phyloP scores from a whole-genome alignment of 371 early-diverging fungal species.

The Lichtheimia ramosa region DNA sequence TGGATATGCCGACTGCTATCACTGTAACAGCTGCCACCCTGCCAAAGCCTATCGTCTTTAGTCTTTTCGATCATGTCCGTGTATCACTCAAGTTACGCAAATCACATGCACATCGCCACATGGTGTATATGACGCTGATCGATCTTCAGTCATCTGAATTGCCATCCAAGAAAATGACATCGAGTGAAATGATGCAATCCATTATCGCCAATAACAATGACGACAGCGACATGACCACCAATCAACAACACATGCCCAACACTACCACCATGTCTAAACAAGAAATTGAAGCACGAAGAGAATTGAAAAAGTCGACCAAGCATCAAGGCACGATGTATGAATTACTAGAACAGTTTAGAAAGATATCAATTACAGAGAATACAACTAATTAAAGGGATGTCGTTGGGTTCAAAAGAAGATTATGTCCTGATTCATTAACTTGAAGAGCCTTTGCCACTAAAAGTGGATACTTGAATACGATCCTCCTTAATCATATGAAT shows the following conservation, averaged over 20 bases:
- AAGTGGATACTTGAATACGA: too few relatives aligned
- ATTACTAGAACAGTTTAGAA: constrained; percentile 21
- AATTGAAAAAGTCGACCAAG: constrained; percentile 11
- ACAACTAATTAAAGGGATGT: neutral
- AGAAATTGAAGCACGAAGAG: constrained; percentile 15
- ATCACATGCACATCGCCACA: constrained; percentile 63
- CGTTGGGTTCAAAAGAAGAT: too few relatives aligned
- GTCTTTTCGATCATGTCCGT: constrained; percentile 59
- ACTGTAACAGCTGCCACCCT: constrained; percentile 23
- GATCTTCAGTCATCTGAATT: constrained; percentile 32
- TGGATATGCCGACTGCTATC: constrained; percentile 12
- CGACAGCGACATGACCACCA: too few relatives aligned
- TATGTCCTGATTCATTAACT: too few relatives aligned
- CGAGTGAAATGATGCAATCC: constrained; percentile 14
- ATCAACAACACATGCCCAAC: neutral
- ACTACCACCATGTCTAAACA: constrained; percentile 7
- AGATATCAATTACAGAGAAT: constrained; percentile 9
- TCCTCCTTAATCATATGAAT: too few relatives aligned
- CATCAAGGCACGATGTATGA: constrained; percentile 19
- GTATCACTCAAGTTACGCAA: constrained; percentile 57
- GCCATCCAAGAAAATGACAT: constrained; percentile 4
- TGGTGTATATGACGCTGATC: constrained; percentile 60
- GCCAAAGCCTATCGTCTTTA: constrained; percentile 43
- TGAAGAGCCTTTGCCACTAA: too few relatives aligned
- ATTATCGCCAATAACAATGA: constrained; percentile 4